Base-by-base conservation (phyloP, 371 early-diverging fungal genomes). In the Apophysomyces variabilis region DNA sequence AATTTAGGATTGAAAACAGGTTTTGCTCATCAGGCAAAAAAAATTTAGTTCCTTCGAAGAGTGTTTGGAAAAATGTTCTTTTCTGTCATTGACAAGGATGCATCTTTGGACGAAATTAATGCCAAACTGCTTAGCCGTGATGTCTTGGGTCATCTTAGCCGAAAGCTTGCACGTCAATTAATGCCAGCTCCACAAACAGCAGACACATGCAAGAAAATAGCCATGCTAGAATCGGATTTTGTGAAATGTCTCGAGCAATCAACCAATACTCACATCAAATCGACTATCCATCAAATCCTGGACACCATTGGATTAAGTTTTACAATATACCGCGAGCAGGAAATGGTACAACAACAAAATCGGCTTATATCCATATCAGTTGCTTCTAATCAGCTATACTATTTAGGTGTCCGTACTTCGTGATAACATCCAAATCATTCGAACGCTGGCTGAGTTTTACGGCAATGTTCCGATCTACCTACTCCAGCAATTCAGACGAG, bases 241-340 rank as follows among this genome's bases (percentile, higher is more conserved):
- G 54, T 50, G 35, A 50, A 21, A 50, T 50, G 54, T 21, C 54
- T 50, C 21, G 54, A 50, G 21, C 54, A 50, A 50, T 16, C 21
- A 21, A 35, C 54, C 5, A 50, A 9, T 9, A 50, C 21, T 11
- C 21, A 50, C 21, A 50, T 50, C 1, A 50, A 50, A 0, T 50
- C 54, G 21, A 21, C 32, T 11, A 50, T 50, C 54, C 54, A 50
- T 5, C 54, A 50, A 9, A 50, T 50, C 21, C 21, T 50, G 21
- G 54, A 50, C 32, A 50, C 54, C 7, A 16, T 50, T 21, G 54
- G 54, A 18, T 11, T 50, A 50, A 50, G 54, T 21, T 21, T 50
- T 21, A 26, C 54, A 3, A 50, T 50, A 16, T 50, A 18, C 21
- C 54, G 54, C 4, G 54, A 50, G 8, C 54, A 50, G 9, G 54